Conservation (phyloP, 495 filamentous ascomycete genomes). For the Talaromyces wortmannii region DNA sequence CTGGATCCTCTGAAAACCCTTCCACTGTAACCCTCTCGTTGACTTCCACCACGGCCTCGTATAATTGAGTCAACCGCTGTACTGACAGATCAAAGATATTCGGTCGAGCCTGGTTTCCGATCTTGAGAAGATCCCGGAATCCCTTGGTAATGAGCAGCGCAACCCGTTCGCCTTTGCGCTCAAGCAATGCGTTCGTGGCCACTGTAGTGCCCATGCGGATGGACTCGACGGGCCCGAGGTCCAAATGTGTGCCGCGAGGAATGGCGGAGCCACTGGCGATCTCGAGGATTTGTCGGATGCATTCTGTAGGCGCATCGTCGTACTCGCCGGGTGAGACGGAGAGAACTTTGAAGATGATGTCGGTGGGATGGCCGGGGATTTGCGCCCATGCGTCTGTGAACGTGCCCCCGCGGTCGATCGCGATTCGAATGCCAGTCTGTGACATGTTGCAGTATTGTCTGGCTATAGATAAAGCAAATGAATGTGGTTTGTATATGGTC, state of each 20-base stretch:
- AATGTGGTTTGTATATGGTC: not conserved
- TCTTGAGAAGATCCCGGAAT: constrained; percentile 85
- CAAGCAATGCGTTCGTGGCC: constrained; percentile 81
- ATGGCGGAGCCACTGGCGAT: constrained; percentile 70
- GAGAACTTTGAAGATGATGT: constrained; percentile 81
- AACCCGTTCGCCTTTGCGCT: constrained; percentile 89
- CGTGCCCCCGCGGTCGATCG: constrained; percentile 55
- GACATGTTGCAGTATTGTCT: constrained; percentile 17
- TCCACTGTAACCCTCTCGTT: constrained; percentile 82
- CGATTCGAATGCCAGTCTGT: constrained; percentile 63
- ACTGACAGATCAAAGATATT: constrained; percentile 82
- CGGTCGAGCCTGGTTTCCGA: constrained; percentile 78
- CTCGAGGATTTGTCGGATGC: constrained; percentile 84
- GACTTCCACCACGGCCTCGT: constrained; percentile 69
- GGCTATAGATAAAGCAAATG: not conserved
- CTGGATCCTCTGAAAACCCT: constrained; percentile 41
- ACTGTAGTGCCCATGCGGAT: constrained; percentile 90
- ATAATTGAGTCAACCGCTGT: constrained; percentile 70
- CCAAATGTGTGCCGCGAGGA: constrained; percentile 74
- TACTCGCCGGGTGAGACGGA: constrained; percentile 87
- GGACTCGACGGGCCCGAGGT: constrained; percentile 75
- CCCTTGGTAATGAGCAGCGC: constrained; percentile 88
- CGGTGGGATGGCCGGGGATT: constrained; percentile 48
- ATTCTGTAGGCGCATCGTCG: constrained; percentile 81
- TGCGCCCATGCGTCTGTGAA: constrained; percentile 59